Base-by-base conservation (phyloP, 1,284 basidiomycete genomes). In the Neonothopanus nambi region DNA sequence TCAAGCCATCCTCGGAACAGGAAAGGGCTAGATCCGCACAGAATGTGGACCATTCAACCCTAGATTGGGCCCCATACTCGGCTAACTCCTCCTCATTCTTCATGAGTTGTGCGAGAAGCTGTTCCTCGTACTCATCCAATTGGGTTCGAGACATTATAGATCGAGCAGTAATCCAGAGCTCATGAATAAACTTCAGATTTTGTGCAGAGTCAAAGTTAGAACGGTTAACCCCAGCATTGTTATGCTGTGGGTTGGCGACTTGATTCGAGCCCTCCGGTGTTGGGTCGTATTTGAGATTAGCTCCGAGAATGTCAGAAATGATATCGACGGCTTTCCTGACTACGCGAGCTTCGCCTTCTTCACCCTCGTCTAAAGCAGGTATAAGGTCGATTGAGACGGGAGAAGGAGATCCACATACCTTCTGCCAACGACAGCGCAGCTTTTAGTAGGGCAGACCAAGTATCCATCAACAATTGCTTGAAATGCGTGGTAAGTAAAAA, bases 11-110 rank as follows among this genome's bases (percentile, higher is more conserved):
- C 5, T 65, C 59, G 38, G 79, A 78, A 53, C 78, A 79, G 7
- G 74, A 63, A 6, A 71, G 60, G 36, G 80, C 23, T 12, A 59
- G 30, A 28, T 84, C 81, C 7, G 81, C 76, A 54, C 81, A 85
- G 0, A 90, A 63, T n/a, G 63, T 67, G 1, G 80, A 76, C 87
- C 87, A 90, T 39, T 78, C 71, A 13, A 64, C 66, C 48, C 78
- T 68, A 3, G 80, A 74, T 36, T 70, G 64, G 33, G 76, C 71
- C n/a, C 76, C 72, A 9, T 71, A 65, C 47, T 79, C 76, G 49
- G 74, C 72, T 13, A 85, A 70, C 30, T 74, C 69, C 12, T 69
- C 64, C 52, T 83, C 79, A 28, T 75, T 71, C 51, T 74, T 67
- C 60, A 80, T 67, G 15, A 90, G 70, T 58, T 70, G 75, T 5